phyloP scores from a whole-genome alignment of 116 monocot species.

The Cymodocea nodosa region DNA sequence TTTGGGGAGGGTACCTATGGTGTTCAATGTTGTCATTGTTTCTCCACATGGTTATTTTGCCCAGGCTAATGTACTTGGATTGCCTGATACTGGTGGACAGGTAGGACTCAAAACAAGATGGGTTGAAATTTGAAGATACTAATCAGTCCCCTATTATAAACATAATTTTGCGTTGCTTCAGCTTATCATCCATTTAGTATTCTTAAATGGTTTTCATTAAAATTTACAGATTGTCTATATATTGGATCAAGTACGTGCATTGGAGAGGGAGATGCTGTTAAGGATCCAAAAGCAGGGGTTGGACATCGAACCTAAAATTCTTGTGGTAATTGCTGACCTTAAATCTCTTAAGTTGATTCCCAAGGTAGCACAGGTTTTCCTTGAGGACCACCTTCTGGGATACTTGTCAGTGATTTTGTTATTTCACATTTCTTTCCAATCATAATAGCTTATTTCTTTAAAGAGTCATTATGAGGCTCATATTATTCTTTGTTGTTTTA shows the following conservation, averaged over 20 bases:
- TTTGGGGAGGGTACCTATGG: constrained; percentile 83
- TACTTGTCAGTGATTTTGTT: no score
- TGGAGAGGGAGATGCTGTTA: constrained; percentile 80
- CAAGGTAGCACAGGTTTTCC: background rate
- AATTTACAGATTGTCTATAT: constrained; percentile 66
- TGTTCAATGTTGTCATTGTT: constrained; percentile 85
- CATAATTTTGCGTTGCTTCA: background rate
- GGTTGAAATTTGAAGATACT: background rate
- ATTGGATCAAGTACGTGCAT: constrained; percentile 90
- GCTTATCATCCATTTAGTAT: background rate
- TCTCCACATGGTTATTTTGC: constrained; percentile 96
- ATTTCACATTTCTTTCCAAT: no score
- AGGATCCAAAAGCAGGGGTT: constrained; percentile 74
- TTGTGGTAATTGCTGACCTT: constrained; percentile 43
- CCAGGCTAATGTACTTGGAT: constrained; percentile 85
- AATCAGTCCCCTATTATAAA: background rate
- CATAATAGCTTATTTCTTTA: no score
- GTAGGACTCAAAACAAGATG: constrained; percentile 18
- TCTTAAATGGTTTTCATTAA: background rate
- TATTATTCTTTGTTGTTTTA: background rate
- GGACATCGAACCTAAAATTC: constrained; percentile 67
- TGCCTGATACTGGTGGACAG: constrained; percentile 96
- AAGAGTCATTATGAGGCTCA: background rate
- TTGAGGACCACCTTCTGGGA: background rate
- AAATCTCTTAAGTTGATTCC: background rate